Evolutionary conservation across 306 rosid genomes (phyloP), one percentile per base, ranked within the genome.

Genomic region (Gastrolobium villosum): DNA sequence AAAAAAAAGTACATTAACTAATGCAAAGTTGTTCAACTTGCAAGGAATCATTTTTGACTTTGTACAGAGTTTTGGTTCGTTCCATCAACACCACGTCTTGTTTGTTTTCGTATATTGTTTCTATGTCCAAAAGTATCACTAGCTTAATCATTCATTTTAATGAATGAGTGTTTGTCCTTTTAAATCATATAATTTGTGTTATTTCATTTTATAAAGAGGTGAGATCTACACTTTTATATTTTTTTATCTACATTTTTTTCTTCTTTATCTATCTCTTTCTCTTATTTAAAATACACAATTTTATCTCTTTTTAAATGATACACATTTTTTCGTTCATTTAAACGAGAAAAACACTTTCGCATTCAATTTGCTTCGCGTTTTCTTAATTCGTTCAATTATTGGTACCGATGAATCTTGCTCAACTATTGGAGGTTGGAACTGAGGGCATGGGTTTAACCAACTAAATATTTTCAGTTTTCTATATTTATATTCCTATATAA

Each of bases 321-420:
- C n/a, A n/a, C n/a, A n/a, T n/a, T n/a, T n/a, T n/a, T n/a, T n/a
- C n/a, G n/a, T n/a, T n/a, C n/a, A n/a, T 57, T 69, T 49, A 35
- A 69, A 57, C 46, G 10, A 39, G 73, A 34, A 40, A 48, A 4
- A 75, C 83, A 52, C 40, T 14, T 39, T 40, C 78, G 6, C 2
- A 3, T 40, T 32, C 63, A 11, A 5, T 10, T 13, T 11, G 7
- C 35, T 10, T 5, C 71, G 61, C 57, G 7, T 62, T 37, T 45
- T 48, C 62, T 62, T 53, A 11, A 40, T 37, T 48, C 10, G 65
- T 63, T 52, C 74, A 43, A 72, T 80, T 63, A 80, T 80, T 43
- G 59, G 4, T 3, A 14, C 20, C 2, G 15, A 26, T 5, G 20
- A 62, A 14, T 63, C 30, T 52, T 3, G 53, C 50, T 41, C 67